Base-by-base conservation (phyloP, 1,284 basidiomycete species). In the Papiliotrema flavescens region DNA sequence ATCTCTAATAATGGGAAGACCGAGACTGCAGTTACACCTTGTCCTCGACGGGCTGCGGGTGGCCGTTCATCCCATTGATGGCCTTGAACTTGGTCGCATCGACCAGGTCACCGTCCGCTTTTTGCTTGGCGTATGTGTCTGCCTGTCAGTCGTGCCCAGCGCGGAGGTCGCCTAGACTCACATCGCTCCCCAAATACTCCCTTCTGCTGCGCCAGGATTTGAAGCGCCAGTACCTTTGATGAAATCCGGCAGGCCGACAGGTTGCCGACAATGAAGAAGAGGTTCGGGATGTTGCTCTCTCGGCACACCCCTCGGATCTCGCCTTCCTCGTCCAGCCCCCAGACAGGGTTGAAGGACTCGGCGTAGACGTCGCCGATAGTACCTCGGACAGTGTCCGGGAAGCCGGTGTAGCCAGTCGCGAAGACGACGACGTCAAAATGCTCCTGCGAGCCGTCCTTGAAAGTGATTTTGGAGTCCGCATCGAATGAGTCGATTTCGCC, bases 351-450 rank as follows among this genome's bases (percentile, higher is more conserved):
- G 42, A 82, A 64, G 37, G 77, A 76, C 19, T 78, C 70, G 2
- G 77, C 80, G 14, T 83, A 74, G 9, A 82, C 78, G 15, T 82
- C 77, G 0, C 80, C 80, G 32, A 82, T 75, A 36, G 86, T 75
- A 2, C 74, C 68, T 17, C 74, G 66, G 28, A 84, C 73, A 4
- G 80, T 78, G 26, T 73, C 70, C 14, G 62, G 59, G 55, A 68
- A 66, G 39, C 68, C 65, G 19, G 66, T 66, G 54, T 67, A 85
- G 79, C 85, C 85, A 8, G 84, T 87, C 2, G 84, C 83, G 69
- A 85, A 84, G 15, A 89, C 64, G 23, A 89, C 81, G 15, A 86
- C 80, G 67, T 90, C 87, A 14, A 84, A 85, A 11, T 81, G 73
- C 28, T 88, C 69, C 57, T 81, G 80, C 24, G 79, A 82, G 8